Evolutionary conservation across 2,329 filamentous ascomycete species (phyloP), one percentile per base, ranked within the genome.

Genomic region (Aurifilum marmelostoma): DNA sequence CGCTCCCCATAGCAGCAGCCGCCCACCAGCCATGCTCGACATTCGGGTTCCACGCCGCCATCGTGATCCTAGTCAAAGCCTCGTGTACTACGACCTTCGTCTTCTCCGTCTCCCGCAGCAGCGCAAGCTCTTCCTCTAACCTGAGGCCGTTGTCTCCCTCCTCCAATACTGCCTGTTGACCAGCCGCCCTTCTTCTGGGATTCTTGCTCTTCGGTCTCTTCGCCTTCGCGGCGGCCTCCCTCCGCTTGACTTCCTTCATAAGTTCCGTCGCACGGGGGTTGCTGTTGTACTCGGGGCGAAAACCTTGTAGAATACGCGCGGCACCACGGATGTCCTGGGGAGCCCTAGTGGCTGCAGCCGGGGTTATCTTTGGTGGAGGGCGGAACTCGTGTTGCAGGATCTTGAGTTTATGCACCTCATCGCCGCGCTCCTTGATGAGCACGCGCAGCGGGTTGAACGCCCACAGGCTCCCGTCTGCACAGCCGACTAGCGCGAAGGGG

Each of bases 1-100:
- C 91, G 37, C 88, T 91, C 0, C 84, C 90, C 83, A 91, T 84
- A 0, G 87, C 89, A 3, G 85, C 86, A 12, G 89, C 89, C 2
- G 88, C 88, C 89, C 90, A 91, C 73, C 85, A 89, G 16, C 89
- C 88, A 73, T 84, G 89, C n/a, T 83, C 80, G 47, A 83, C 76
- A 73, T 92, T 92, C 1, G 89, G 88, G 74, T 92, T 92, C 90
- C 90, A 92, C 54, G 85, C 84, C 32, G 91, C 80, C 1, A 84
- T 81, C 6, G 88, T 88, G 72, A 92, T 80, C 61, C 89, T 84
- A 12, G 88, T 90, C 71, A 85, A 80, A 62, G 90, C 85, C 67
- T 92, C 90, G 73, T 89, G 85, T 14, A 91, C 82, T 5, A 85
- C 79, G 5, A 82, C 81, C 50, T 73, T 73, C 63, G 63, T 74